Conservation (phyloP, 2,329 filamentous ascomycete genomes). For the Paracamarosporium sp. region DNA sequence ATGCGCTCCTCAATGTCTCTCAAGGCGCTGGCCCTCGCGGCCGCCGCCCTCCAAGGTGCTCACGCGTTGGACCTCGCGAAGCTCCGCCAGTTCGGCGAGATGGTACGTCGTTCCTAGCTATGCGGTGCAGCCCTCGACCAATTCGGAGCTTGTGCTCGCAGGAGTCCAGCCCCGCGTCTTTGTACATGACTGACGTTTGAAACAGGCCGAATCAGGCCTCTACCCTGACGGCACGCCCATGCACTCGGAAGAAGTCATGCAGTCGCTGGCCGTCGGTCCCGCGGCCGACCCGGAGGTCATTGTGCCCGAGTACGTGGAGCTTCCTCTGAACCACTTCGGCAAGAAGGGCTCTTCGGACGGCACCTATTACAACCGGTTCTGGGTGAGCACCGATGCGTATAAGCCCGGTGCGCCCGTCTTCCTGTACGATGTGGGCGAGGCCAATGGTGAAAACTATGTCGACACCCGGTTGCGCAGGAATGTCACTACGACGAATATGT, state of each 20-base stretch:
- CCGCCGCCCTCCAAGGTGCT: conserved; percentile 28
- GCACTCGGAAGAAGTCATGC: conserved; percentile 6
- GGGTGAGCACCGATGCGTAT: conserved; percentile 42
- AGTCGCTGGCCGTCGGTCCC: neutral
- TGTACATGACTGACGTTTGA: neutral
- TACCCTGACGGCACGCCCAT: conserved; percentile 40
- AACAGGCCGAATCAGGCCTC: conserved; percentile 39
- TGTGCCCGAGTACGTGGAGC: conserved; percentile 39
- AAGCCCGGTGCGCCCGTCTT: conserved; percentile 47
- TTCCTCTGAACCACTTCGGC: conserved; percentile 47
- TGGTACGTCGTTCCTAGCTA: conserved; percentile 6
- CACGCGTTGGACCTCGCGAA: conserved; percentile 29
- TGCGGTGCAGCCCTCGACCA: too few relatives aligned
- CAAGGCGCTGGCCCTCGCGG: conserved; percentile 32
- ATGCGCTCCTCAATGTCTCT: conserved; percentile 32
- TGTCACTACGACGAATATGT: conserved; percentile 31
- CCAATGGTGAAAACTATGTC: conserved; percentile 33
- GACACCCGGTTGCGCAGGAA: conserved; percentile 34
- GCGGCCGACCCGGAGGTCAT: conserved; percentile 22
- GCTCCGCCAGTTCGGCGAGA: conserved; percentile 26
- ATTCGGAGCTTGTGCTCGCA: neutral
- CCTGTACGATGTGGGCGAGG: conserved; percentile 47
- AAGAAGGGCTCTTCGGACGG: conserved; percentile 29
- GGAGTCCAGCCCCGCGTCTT: neutral
- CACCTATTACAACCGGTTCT: conserved; percentile 47